A percentile compares a stretch with the other conserved stretches of the same genome.
These are phyloP conservation scores for Syzygium jambos DNA, from an alignment of 345 rosid species.

Conservation along the genomic window DNA sequence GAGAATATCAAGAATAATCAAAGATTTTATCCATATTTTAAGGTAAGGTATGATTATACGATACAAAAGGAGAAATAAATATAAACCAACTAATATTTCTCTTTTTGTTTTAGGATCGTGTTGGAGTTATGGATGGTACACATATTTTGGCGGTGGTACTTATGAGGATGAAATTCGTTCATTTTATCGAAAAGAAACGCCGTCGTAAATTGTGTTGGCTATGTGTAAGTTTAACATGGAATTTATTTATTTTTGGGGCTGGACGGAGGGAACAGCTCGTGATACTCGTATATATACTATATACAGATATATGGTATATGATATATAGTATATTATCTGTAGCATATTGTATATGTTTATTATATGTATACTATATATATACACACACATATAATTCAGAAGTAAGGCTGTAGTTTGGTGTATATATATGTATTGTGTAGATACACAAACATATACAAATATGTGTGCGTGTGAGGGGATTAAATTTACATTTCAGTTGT, in stretches of 20 bases:
- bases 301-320: not conserved
- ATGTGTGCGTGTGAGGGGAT: not conserved
- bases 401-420: not conserved
- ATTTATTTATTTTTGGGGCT: not conserved
- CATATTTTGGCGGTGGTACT: not conserved
- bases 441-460: not conserved
- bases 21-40: not conserved
- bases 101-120: not conserved
- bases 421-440: not conserved
- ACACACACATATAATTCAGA: not conserved
- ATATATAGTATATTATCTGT: not conserved
- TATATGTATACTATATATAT: not conserved
- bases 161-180: not conserved
- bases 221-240: not conserved
- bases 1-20: not conserved
- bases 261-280: not conserved
- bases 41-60: not conserved
- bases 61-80: not conserved
- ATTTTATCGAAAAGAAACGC: not conserved
- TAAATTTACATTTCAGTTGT: not conserved
- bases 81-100: not conserved
- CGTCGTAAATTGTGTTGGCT: not conserved
- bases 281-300: not conserved
- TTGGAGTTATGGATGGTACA: not conserved
- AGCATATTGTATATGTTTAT: not conserved